Base-by-base conservation (phyloP, 257 asterid species). In the Salvia rosmarinus region DNA sequence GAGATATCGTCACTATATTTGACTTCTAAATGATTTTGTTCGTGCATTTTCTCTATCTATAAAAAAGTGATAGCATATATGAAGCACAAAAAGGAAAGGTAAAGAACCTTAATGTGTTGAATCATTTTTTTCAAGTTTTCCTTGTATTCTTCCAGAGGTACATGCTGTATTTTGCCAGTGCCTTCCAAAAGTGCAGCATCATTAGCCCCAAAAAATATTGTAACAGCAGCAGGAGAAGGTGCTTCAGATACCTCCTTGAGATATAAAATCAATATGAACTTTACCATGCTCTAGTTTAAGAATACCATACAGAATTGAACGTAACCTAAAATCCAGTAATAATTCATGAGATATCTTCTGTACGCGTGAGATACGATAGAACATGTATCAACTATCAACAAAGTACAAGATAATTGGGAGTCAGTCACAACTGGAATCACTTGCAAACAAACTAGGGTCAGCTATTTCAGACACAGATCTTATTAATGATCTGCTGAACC, bases 131-230 rank as follows among this genome's bases (percentile, higher is more conserved):
- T 77, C 63, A 94, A 77, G 70, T 94, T 94, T 57, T 88, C 90
- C 86, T 85, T 91, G 83, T 91, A 94, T 73, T 94, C 99, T 73
- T 88, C 88, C 23, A 88, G 57, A 11, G 99, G 93, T 46, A 94
- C 95, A 67, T 91, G 97, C 82, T 89, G 96, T 81, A 81, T 86
- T 82, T 82, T 88, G 57, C 96, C 88, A 16, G 91, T 85, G 73
- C 96, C 87, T 43, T 83, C 87, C 40, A 78, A 66, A 20, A 83
- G 87, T 47, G 97, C 97, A 37, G 99, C 97, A 67, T 89, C 99
- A 73, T 89, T 94, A 75, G 96, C 97, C 74, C 99, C 97, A 43
- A 94, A 94, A 68, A 91, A 91, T 64, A 94, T 74, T 57, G 96
- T 91, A 52, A 80, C 86, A 68, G 89, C 96, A 40, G 73, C 70